phyloP scores from a whole-genome alignment of 768 basidiomycete species.

The Sistotremastrum suecicum region DNA sequence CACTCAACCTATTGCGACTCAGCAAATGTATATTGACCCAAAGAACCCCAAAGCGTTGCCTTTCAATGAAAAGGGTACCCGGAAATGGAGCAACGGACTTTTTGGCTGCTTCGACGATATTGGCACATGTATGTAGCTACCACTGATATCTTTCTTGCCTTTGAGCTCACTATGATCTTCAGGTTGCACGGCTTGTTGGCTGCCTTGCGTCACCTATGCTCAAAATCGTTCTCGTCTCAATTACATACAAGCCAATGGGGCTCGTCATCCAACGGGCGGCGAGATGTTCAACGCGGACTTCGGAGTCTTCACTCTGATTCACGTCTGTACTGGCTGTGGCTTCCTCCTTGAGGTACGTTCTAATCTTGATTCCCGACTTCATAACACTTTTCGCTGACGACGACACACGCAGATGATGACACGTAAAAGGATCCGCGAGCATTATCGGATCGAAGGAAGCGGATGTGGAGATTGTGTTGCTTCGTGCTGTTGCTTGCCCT shows the following conservation, averaged over 20 bases:
- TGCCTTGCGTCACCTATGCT: constrained; percentile 28
- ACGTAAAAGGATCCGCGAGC: constrained; percentile 24
- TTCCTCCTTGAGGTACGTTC: constrained; percentile 27
- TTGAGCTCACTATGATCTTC: neutral
- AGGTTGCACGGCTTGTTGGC: constrained; percentile 26
- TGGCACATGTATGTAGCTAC: constrained; percentile 12
- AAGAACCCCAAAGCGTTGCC: constrained; percentile 16
- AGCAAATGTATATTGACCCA: constrained; percentile 7
- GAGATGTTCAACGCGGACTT: constrained; percentile 23
- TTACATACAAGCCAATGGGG: constrained; percentile 21
- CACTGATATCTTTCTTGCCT: neutral
- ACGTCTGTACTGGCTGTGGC: constrained; percentile 17
- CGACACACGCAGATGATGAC: constrained; percentile 15
- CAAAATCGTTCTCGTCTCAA: constrained; percentile 27
- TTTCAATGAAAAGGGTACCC: constrained; percentile 14
- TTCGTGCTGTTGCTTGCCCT: constrained; percentile 30
- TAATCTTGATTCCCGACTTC: neutral
- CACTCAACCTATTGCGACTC: constrained; percentile 7
- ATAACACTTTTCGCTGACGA: constrained; percentile 11
- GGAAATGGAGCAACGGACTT: constrained; percentile 19
- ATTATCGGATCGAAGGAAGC: constrained; percentile 34
- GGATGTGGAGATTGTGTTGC: constrained; percentile 25
- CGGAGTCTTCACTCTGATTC: constrained; percentile 19
- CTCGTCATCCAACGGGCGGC: constrained; percentile 25
- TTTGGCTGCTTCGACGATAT: constrained; percentile 11